Base-by-base conservation (phyloP, 805 yeast species). In the Suhomyces faveliae region DNA sequence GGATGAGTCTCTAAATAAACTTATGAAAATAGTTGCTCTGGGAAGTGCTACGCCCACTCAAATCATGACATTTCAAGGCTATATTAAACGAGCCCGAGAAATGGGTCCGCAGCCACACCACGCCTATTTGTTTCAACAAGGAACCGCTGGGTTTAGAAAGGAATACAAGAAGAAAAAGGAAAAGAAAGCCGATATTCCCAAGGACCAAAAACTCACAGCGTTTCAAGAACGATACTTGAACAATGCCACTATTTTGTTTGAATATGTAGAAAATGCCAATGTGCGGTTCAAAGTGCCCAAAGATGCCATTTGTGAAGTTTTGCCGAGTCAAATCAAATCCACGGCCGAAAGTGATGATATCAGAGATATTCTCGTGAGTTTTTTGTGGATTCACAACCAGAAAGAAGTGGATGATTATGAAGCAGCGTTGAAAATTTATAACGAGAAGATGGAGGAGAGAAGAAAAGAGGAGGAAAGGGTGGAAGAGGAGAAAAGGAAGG, bases 11-110 rank as follows among this genome's bases (percentile, higher is more conserved):
- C 66, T 92, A 43, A 85, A 83, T 53, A 67, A 77, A 0, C 68
- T 92, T 45, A 90, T 92, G 97, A 83, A 84, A 52, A 78, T 77
- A 4, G 97, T 92, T 2, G 97, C 98, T 0, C 78, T 85, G 47
- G 96, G 96, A 4, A 76, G 73, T 20, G 96, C 97, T 0, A 64
- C 82, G 0, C 78, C 80, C 4, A 83, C 77, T 5, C 92, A 89
- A 62, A 85, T 92, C 13, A 70, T 79, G 20, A 83, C 80, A 40
- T 92, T 92, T 63, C 96, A 91, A 63, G 83, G 78, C 17, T 87
- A 87, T 57, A 89, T 92, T 48, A 83, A 81, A 50, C 73, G 82
- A 46, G 97, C 97, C 0, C 77, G 86, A 51, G 81, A 77, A 23
- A 84, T 85, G 90, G 89, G 90, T 52, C 82, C 64, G 50, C 82